Base-by-base conservation (phyloP, 2,329 filamentous ascomycete species). In the Helminthosporium solani region DNA sequence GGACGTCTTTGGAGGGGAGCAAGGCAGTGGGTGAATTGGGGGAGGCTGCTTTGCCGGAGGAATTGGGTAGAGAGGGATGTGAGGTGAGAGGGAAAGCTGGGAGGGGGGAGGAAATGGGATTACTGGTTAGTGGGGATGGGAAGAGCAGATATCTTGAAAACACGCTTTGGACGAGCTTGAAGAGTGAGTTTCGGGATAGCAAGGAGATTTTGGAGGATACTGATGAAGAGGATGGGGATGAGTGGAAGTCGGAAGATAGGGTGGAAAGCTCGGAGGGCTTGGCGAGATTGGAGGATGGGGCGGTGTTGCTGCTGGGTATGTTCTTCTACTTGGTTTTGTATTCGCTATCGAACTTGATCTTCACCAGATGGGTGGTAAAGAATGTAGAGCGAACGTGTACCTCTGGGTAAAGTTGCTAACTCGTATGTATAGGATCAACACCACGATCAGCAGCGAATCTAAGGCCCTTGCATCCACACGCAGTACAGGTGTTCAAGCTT, bases 401-500 rank as follows among this genome's bases (percentile, higher is more conserved):
- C n/a, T n/a, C n/a, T n/a, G n/a, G n/a, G n/a, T n/a, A n/a, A n/a
- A n/a, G n/a, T n/a, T n/a, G n/a, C n/a, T n/a, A n/a, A 27, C 25
- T 27, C 7, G 12, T 12, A 7, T 7, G 25, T 7, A 7, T 27
- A 27, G 25, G 25, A 27, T 7, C 25, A 27, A 44, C 30, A 15
- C 48, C 52, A 2, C 42, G 27, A 34, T 37, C 54, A n/a, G 36
- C 52, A 75, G 74, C 11, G 75, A 82, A 48, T 65, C 78, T 2
- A 83, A 79, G n/a, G n/a, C 73, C 76, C 31, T 71, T 86, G 5
- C 86, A 88, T 59, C 86, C 87, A 1, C 61, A 82, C 0, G 81
- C 83, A 1, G 81, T 80, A 0, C 84, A 87, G 47, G 83, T 87
- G 42, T 78, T 80, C 1, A 82, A 80, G 40, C 76, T 92, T 7